Percentiles rank a stretch among this genome's conserved stretches.
Evolutionary conservation across 2,329 filamentous ascomycete genomes (phyloP).

Genomic region (Alternaria postmessia): DNA sequence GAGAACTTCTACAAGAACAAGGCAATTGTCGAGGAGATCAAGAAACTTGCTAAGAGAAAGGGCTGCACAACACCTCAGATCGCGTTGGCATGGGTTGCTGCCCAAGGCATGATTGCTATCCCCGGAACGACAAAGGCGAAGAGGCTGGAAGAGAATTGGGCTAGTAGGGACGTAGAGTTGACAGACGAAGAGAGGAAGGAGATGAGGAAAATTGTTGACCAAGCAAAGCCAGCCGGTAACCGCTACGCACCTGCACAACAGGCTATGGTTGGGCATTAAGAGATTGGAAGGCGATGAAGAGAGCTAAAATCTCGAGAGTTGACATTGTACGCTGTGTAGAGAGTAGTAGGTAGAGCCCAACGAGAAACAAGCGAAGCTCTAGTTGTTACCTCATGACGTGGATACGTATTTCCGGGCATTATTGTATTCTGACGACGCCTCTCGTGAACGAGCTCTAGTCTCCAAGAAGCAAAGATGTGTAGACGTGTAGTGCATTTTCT

Average conservation of each 20-base stretch:
- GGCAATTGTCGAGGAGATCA: constrained; percentile 37
- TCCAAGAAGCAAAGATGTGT: background rate
- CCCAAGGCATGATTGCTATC: constrained; percentile 62
- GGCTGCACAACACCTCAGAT: constrained; percentile 65
- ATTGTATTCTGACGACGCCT: background rate
- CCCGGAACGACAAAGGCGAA: constrained; percentile 52
- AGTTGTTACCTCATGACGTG: background rate
- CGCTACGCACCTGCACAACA: constrained; percentile 40
- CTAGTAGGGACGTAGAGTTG: constrained; percentile 29
- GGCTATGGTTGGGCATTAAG: constrained; percentile 27
- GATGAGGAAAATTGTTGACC: constrained; percentile 29
- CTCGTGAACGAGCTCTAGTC: background rate
- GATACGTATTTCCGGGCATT: background rate
- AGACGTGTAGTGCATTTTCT: constrained; percentile 8
- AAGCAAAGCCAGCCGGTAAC: constrained; percentile 53
- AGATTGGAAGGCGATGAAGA: background rate
- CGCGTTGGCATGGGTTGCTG: constrained; percentile 49
- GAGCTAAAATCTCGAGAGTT: background rate
- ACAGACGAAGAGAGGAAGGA: constrained; percentile 31
- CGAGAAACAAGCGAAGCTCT: background rate
- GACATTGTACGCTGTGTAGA: background rate
- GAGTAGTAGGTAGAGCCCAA: background rate
- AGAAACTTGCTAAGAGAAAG: constrained; percentile 52
- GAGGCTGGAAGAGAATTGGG: constrained; percentile 34
- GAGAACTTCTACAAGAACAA: constrained; percentile 48